Evolutionary conservation across 768 basidiomycete genomes (phyloP), one percentile per base, ranked within the genome.

Genomic region (Termitomyces titanicus): DNA sequence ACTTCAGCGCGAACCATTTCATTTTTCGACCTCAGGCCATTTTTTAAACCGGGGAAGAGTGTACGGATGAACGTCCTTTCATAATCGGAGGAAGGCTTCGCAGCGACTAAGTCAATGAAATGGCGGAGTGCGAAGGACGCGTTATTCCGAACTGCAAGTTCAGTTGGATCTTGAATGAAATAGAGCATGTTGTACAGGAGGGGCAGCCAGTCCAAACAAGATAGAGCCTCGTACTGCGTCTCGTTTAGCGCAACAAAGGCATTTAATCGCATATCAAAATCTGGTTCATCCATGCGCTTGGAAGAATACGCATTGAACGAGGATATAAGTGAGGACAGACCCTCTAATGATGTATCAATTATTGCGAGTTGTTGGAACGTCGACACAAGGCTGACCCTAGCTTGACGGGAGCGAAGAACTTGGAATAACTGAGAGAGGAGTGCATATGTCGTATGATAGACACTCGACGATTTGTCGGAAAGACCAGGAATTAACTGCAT

Each of bases 1-100:
- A 92, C 74, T 61, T 99, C 96, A 0, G 83, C 79, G 10, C 96
- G 84, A n/a, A 97, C 91, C 53, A 91, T 72, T 69, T 98, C 95
- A 53, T 82, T 79, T 72, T 86, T 89, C 7, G 90, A 88, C 38
- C 84, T 81, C 48, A 98, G 67, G 0, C 86, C 83, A 59, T 87
- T 87, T 70, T 91, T 91, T 22, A 98, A 68, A 4, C 86, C 88
- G 5, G 94, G 88, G 58, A 84, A 83, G 20, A 97, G 76, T 2
- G 82, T 74, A 25, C 80, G 81, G 45, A 82, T 68, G 66, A 96
- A 88, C 2, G 83, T 70, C 0, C 61, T 65, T 62, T 85, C 81
- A 49, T 73, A 77, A 33, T 82, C 81, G 1, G 73, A 54, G 1
- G 72, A 71, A 8, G 71, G 63, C 29, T 70, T 65, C 22, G 69